Base-by-base conservation (phyloP, 2,329 filamentous ascomycete species). In the Bisporella sp. region DNA sequence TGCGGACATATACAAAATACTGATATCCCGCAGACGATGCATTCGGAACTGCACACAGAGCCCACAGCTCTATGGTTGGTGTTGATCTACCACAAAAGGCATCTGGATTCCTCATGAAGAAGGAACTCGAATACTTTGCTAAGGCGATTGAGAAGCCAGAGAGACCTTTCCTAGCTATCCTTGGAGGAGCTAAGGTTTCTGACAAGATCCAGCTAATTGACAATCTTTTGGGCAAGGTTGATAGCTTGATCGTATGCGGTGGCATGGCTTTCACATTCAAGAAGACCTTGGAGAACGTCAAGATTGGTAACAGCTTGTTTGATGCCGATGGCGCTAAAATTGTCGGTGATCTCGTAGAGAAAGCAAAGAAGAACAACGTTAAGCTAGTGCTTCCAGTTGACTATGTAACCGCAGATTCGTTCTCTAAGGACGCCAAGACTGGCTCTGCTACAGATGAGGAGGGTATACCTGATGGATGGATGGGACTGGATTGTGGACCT, bases 251-350 rank as follows among this genome's bases (percentile, higher is more conserved):
- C 73, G 86, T 99, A 73, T 96, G 92, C 70, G 93, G 93, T 68
- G 93, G 83, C 64, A 99, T 99, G 93, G 91, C 93, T 57, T 99
- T 97, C 77, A 99, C 93, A 64, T 99, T 99, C 82, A 97, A 97
- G 82, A 99, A 99, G 82, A 92, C 89, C n/a, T 81, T 97, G 51
- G 82, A 96, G 73, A 78, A 81, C 68, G 84, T 97, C 66, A 80
- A 84, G 71, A 99, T 99, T 60, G 93, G 93, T 55, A 84, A 84
- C 76, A 93, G 76, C 47, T 80, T 99, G 64, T 99, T 95, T 69
- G 93, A 99, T 64, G 89, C 96, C 77, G 85, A 85, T 47, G 93
- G 93, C 62, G 81, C 86, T 77, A 89, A 96, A 83, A 96, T 88
- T 41, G 92, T 97, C 53, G 82, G 78, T 55, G 77, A 87, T 63